phyloP scores from a whole-genome alignment of 331 rosid species.

The Malus hybrid region DNA sequence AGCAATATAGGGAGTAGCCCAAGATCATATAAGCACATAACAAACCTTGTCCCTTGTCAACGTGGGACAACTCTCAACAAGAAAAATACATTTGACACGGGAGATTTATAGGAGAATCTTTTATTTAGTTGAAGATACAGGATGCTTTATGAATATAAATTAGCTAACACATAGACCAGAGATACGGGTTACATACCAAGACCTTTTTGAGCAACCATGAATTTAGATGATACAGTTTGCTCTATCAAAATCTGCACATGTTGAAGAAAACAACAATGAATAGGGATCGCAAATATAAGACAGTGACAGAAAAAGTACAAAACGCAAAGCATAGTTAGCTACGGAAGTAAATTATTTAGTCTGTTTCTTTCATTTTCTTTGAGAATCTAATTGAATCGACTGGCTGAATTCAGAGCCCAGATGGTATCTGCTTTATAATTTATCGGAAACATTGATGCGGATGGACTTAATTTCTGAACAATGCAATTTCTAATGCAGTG shows the following conservation, averaged over 20 bases:
- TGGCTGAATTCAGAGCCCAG: constrained; percentile 5
- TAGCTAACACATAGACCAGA: background rate
- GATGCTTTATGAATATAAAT: too few species aligned
- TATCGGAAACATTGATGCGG: background rate
- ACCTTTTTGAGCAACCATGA: background rate
- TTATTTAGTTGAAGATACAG: background rate
- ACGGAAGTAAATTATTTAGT: background rate
- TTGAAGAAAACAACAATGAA: background rate
- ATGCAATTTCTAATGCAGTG: constrained; percentile 10
- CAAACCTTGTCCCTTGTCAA: too few species aligned
- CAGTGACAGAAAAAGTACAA: too few species aligned
- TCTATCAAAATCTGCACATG: background rate
- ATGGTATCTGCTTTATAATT: background rate
- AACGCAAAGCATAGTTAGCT: background rate
- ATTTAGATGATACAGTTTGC: background rate
- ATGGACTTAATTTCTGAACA: background rate
- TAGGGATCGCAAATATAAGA: background rate
- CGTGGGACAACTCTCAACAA: too few species aligned
- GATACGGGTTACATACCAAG: background rate
- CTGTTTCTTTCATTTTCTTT: too few species aligned
- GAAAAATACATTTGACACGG: background rate
- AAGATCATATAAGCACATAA: too few species aligned
- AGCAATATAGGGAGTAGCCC: too few species aligned
- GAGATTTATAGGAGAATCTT: background rate
- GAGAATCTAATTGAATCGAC: background rate